A percentile compares a stretch with the other conserved stretches of the same genome.
phyloP scores from a whole-genome alignment of 352 stramenopile genomes.

The Phytophthora lateralis region DNA sequence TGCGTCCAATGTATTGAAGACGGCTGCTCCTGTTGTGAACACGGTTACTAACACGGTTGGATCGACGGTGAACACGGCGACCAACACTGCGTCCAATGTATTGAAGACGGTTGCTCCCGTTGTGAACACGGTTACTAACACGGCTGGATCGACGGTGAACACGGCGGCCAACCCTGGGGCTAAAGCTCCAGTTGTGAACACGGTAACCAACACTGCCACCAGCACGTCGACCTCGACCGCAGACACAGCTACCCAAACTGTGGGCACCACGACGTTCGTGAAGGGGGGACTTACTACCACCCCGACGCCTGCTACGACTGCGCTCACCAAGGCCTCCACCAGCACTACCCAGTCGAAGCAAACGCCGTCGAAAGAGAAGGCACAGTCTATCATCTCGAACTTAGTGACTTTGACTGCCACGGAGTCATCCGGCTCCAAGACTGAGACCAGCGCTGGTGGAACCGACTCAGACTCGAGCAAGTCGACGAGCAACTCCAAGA shows the following conservation, averaged over 20 bases:
- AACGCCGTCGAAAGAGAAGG: slow-evolving; percentile 13
- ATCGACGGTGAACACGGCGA: slow-evolving; percentile 1
- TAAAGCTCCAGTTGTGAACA: slow-evolving; percentile 4
- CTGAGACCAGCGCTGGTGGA: slow-evolving; percentile 12
- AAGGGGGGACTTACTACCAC: slow-evolving; percentile 12
- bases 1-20: not conserved
- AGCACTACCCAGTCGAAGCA: slow-evolving; percentile 5
- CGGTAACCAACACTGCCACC: slow-evolving; percentile 4
- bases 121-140: slow-evolving; percentile 12
- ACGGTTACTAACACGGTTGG: slow-evolving; percentile 2
- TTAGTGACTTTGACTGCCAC: slow-evolving; percentile 25
- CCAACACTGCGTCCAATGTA: not conserved
- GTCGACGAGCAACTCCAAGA: slow-evolving; percentile 22
- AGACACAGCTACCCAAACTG: slow-evolving; percentile 6
- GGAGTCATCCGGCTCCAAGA: slow-evolving; percentile 27
- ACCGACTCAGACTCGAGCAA: slow-evolving; percentile 23
- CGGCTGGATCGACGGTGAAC: slow-evolving; percentile 11
- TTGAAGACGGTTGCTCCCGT: slow-evolving; percentile 5
- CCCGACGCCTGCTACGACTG: slow-evolving; percentile 5
- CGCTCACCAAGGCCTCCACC: slow-evolving; percentile 12
- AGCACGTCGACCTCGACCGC: slow-evolving; percentile 3
- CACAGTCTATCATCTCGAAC: slow-evolving; percentile 16
- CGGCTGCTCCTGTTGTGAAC: not conserved
- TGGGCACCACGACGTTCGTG: slow-evolving; percentile 14
- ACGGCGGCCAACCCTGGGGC: slow-evolving; percentile 1